Evolutionary conservation across 2,329 filamentous ascomycete genomes (phyloP).

Genomic region (Aureobasidium mangrovei): DNA sequence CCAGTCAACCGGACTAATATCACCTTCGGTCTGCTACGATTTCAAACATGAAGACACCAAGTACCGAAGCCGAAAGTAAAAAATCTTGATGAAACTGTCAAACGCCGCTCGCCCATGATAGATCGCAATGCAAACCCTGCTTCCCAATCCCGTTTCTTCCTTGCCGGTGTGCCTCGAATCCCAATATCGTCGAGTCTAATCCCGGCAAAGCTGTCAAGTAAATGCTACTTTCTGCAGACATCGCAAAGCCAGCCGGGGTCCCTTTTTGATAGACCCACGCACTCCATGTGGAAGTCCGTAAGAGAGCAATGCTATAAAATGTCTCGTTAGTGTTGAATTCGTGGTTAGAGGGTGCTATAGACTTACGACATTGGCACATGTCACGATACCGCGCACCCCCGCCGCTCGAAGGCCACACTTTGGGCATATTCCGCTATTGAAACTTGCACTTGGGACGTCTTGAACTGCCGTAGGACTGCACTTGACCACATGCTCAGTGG

Average conservation of each 20-base stretch:
- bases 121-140: too few species aligned
- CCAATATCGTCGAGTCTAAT: too few species aligned
- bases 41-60: too few species aligned
- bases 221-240: conserved; percentile 14
- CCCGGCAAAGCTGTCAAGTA: neutral
- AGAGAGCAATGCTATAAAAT: conserved; percentile 15
- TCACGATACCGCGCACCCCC: conserved; percentile 15
- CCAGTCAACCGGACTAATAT: too few species aligned
- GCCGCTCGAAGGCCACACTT: conserved; percentile 15
- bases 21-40: too few species aligned
- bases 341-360: neutral
- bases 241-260: conserved; percentile 18
- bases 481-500: neutral
- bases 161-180: too few species aligned
- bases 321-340: neutral
- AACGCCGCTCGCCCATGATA: too few species aligned
- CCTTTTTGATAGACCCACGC: conserved; percentile 18
- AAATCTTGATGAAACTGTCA: too few species aligned
- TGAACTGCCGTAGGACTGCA: neutral
- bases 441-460: conserved; percentile 13
- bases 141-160: too few species aligned
- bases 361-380: conserved; percentile 20
- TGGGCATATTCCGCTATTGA: too few species aligned
- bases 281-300: conserved; percentile 21
- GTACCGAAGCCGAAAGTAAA: too few species aligned